These are phyloP conservation scores for Suillus subalutaceus DNA, from an alignment of 768 basidiomycete genomes.

Conservation along the genomic window DNA sequence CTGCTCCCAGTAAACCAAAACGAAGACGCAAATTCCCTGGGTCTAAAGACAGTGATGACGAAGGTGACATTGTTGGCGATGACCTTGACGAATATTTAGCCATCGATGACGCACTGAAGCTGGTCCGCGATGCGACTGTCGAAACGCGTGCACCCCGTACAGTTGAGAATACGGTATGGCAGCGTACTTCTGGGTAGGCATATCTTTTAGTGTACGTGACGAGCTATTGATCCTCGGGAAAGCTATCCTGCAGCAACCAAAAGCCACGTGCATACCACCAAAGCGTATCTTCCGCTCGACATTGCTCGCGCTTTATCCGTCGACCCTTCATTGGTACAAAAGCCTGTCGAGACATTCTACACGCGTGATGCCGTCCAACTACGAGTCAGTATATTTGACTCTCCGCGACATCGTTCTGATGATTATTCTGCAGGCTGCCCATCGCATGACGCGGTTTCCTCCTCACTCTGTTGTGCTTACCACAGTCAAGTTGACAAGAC, in stretches of 20 bases:
- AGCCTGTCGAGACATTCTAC: conserved; percentile 91
- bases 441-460: conserved; percentile 89
- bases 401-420: conserved; percentile 7
- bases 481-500: conserved; percentile 79
- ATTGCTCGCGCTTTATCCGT: conserved; percentile 72
- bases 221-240: conserved; percentile 6
- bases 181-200: conserved; percentile 65
- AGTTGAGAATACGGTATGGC: conserved; percentile 71
- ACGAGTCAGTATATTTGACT: conserved; percentile 56
- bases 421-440: conserved; percentile 63
- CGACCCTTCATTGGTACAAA: conserved; percentile 75
- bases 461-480: conserved; percentile 66
- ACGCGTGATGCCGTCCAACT: conserved; percentile 91
- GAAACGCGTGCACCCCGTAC: conserved; percentile 61
- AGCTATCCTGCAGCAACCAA: conserved; percentile 74
- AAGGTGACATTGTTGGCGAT: conserved; percentile 42
- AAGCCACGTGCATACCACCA: conserved; percentile 75
- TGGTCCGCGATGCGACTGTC: conserved; percentile 55
- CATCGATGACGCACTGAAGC: conserved; percentile 60
- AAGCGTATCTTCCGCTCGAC: conserved; percentile 78
- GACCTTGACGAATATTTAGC: conserved; percentile 56
- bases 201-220: background rate
- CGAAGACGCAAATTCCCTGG: conserved; percentile 48
- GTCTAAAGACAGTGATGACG: conserved; percentile 52
- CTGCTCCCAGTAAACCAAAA: conserved; percentile 60